A percentile compares a stretch with the other conserved stretches of the same genome.
Conservation (phyloP, 2,329 filamentous ascomycete genomes). For the Hyphodiscus sp. region DNA sequence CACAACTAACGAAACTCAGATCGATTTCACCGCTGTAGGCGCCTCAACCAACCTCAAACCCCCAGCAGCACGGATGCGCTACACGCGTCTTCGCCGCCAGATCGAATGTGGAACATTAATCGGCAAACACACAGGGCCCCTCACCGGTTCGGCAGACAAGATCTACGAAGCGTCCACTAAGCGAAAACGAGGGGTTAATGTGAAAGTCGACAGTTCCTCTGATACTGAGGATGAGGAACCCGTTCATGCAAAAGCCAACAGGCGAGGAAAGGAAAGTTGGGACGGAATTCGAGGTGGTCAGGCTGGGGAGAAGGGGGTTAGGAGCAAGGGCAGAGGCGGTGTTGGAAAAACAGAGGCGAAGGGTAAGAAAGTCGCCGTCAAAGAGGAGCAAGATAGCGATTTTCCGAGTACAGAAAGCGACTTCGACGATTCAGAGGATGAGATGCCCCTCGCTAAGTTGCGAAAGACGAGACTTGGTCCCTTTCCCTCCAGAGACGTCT, state of each 20-base stretch:
- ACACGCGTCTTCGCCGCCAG: constrained; percentile 29
- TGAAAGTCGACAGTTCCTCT: neutral
- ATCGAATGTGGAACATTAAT: constrained; percentile 28
- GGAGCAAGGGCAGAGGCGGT: neutral
- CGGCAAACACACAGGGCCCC: constrained; percentile 19
- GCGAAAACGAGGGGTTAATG: neutral
- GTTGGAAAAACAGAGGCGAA: neutral
- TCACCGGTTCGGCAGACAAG: constrained; percentile 6
- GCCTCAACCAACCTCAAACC: constrained; percentile 30
- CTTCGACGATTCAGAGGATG: neutral
- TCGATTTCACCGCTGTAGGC: constrained; percentile 35
- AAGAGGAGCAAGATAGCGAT: neutral
- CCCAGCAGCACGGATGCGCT: constrained; percentile 35
- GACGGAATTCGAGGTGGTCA: neutral
- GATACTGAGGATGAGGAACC: neutral
- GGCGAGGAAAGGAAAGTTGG: neutral
- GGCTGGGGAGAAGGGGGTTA: neutral
- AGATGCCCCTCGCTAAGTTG: neutral
- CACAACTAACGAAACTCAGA: constrained; percentile 19
- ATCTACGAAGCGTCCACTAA: neutral
- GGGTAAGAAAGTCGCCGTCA: constrained; percentile 3
- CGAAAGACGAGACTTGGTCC: neutral
- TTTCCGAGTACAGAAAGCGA: neutral
- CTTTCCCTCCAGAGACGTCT: neutral
- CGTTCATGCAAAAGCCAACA: neutral